Evolutionary conservation across 805 yeast genomes (phyloP).

Genomic region (Candida maltosa): DNA sequence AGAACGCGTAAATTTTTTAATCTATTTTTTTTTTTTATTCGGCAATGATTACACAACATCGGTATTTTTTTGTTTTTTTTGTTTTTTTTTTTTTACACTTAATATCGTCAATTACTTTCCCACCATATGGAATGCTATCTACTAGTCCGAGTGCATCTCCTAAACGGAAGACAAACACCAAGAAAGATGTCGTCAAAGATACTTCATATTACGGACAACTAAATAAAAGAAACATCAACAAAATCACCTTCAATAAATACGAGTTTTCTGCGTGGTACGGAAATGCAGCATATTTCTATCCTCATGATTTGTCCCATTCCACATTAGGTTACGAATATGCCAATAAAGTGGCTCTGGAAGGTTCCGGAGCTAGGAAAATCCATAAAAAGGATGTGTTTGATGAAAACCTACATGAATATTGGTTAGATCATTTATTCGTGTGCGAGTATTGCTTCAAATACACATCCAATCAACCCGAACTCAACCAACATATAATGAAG

Average conservation of each 20-base stretch:
- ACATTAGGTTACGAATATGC: conserved; percentile 42
- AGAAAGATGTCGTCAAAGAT: conserved; percentile 25
- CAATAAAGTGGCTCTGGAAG: conserved; percentile 14
- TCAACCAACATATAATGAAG: conserved; percentile 46
- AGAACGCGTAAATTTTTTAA: conserved; percentile 4
- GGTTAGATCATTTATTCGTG: conserved; percentile 64
- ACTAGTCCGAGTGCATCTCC: conserved; percentile 1
- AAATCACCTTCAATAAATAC: conserved; percentile 65
- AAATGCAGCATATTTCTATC: conserved; percentile 67
- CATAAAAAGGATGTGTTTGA: conserved; percentile 3
- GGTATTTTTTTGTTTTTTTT: not conserved
- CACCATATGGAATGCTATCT: conserved; percentile 3
- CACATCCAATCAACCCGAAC: conserved; percentile 43
- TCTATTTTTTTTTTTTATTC: too few relatives aligned
- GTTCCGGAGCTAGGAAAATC: conserved; percentile 13
- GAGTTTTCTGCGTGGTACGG: conserved; percentile 86
- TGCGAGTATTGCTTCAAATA: conserved; percentile 88
- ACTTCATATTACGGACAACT: conserved; percentile 55
- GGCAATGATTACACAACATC: not conserved
- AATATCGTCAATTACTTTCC: not conserved
- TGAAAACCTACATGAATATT: conserved; percentile 19
- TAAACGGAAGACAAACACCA: not conserved
- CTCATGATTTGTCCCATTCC: conserved; percentile 29
- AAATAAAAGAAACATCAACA: conserved; percentile 57
- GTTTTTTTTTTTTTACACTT: not conserved